Base-by-base conservation (phyloP, 495 filamentous ascomycete genomes). In the Aspergillus diversus region DNA sequence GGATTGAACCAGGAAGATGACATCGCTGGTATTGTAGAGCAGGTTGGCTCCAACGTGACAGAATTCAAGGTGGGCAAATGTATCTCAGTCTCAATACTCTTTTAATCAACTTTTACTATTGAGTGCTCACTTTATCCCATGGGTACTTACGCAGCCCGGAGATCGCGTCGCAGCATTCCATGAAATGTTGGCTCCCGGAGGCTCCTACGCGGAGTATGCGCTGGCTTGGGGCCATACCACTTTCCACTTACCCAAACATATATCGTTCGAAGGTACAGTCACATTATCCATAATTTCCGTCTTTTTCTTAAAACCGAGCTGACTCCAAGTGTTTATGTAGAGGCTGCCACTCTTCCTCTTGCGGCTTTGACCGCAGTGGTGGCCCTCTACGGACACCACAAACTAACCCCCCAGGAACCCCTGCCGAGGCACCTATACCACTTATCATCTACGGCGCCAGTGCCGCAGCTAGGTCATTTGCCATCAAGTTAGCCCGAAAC, bases 131-230 rank as follows among this genome's bases (percentile, higher is more conserved):
- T 12, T 43, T 11, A 5, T 11, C 4, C 39, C n/a, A 12, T 8
- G 11, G 11, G 39, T 43, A 11, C n/a, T 8, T 27, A 11, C n/a
- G n/a, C 11, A 70, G 63, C 75, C 76, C 5, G 89, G 89, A 32
- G 89, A 91, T 70, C 80, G 87, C 37, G 89, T 92, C 7, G 86
- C 81, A 15, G 86, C 84, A 5, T 91, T 91, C 71, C 89, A 92
- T 68, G 75, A 88, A 67, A 84, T 85, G 78, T 53, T 67, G 21
- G 76, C 70, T 2, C 78, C 82, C 2, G 70, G 73, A 11, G 89
- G 90, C 27, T 82, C 78, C 59, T 92, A 82, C 68, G 90, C 90
- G 27, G 87, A 92, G 63, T 92, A 91, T 70, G 86, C 87, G 11
- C 63, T 92, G 32, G 82, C 83, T 4, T 86, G 77, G 81, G 75